Percentiles rank a stretch among this genome's conserved stretches.
Conservation (phyloP, 2,329 filamentous ascomycete species). For the Aspergillus chevalieri region DNA sequence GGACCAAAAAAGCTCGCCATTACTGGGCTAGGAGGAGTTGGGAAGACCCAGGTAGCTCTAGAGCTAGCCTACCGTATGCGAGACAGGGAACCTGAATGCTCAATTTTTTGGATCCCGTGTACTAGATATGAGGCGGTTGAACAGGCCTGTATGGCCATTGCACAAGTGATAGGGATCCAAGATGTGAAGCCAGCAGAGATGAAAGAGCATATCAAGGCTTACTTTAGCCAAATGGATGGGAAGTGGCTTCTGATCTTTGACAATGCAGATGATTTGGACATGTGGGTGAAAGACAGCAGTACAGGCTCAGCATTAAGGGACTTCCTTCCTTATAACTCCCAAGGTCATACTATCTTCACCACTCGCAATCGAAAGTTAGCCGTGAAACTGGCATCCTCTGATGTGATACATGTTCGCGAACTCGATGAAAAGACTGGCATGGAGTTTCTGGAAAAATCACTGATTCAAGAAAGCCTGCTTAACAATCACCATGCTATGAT, state of each 20-base stretch:
- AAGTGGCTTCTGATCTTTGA: slow-evolving; percentile 22
- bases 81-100: slow-evolving; percentile 12
- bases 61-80: slow-evolving; percentile 18
- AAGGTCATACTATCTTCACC: slow-evolving; percentile 16
- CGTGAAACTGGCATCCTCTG: slow-evolving; percentile 1
- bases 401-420: slow-evolving; percentile 7
- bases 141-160: slow-evolving; percentile 14
- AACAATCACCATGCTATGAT: not conserved
- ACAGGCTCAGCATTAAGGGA: slow-evolving; percentile 3
- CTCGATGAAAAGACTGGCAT: not conserved
- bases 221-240: slow-evolving; percentile 8
- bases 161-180: slow-evolving; percentile 6
- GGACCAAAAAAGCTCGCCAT: slow-evolving; percentile 13
- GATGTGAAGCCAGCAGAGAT: slow-evolving; percentile 2
- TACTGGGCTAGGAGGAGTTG: slow-evolving; percentile 18
- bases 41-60: slow-evolving; percentile 23
- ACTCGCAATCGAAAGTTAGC: slow-evolving; percentile 12
- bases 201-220: slow-evolving; percentile 4
- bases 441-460: slow-evolving; percentile 2
- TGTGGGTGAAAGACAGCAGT: slow-evolving; percentile 8
- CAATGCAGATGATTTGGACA: slow-evolving; percentile 18
- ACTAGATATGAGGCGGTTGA: slow-evolving; percentile 15
- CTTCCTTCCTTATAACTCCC: slow-evolving; percentile 10
- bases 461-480: slow-evolving; percentile 1
- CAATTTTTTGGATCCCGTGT: slow-evolving; percentile 23